Base-by-base conservation (phyloP, 1,139 yeast genomes). In the Taphrina pruni region DNA sequence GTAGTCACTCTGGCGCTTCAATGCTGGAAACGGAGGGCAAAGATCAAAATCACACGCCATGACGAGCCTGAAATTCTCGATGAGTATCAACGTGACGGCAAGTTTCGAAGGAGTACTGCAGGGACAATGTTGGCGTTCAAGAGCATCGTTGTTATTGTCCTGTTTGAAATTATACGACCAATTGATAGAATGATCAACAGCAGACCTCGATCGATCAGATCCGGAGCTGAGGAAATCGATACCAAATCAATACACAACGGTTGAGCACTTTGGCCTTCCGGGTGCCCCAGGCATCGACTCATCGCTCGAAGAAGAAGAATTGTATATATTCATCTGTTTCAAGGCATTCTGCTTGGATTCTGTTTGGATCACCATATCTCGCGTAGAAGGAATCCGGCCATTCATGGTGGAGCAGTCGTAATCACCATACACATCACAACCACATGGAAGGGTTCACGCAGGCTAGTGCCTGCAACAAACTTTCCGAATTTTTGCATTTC, bases 111-210 rank as follows among this genome's bases (percentile, higher is more conserved):
- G 12, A n/a, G 11, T 17, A 54, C 58, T n/a, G 58, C 58, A 8
- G 58, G 58, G 11, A 54, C 58, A 17, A 11, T 35, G 21, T 43
- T 54, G 20, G 58, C 58, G 3, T n/a, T 54, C 43, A 54, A 54
- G 43, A 54, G 58, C 26, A 14, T 36, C 43, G 3, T 54, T 20
- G 58, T 54, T 3, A 54, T 54, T 14, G 21, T 54, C 43, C 11
- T 54, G 11, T 54, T 54, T n/a, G 58, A 54, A 35, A 6, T 35
- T 2, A 32, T 54, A 14, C 17, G 43, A 17, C 58, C 58, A 12
- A 54, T 54, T 8, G 58, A 54, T 36, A 38, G 3, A 6, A n/a
- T 35, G 58, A 20, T 54, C 43, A 54, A 54, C 11, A 54, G 20
- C n/a, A n/a, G n/a, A 7, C 6, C 20, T 2, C 48, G 20, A 7